Percentiles rank a stretch among this genome's conserved stretches.
Evolutionary conservation across 2,329 filamentous ascomycete genomes (phyloP).

Genomic region (Cryphonectria carpinicola): DNA sequence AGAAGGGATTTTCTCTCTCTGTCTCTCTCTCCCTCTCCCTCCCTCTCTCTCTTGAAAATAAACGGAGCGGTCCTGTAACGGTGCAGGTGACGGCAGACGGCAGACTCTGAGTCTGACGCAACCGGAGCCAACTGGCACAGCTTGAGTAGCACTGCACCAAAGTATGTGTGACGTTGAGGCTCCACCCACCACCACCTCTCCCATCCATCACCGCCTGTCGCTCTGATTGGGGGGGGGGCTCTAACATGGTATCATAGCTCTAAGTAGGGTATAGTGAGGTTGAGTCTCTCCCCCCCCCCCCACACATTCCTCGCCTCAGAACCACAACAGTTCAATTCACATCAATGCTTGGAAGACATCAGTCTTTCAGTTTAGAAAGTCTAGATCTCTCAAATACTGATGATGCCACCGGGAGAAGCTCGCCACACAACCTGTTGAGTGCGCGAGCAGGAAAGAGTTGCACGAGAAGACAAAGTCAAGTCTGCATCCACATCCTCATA

Average conservation of each 20-base stretch:
- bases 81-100: background rate
- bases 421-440: background rate
- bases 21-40: no score
- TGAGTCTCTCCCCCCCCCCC: conserved; percentile 20
- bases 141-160: background rate
- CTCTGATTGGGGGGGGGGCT: background rate
- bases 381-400: background rate
- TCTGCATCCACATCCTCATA: background rate
- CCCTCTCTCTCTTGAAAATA: no score
- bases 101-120: conserved; percentile 10
- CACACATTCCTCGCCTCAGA: background rate
- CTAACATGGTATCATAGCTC: background rate
- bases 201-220: background rate
- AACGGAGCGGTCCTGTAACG: background rate
- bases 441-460: background rate
- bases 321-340: background rate
- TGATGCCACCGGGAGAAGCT: background rate
- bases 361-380: background rate
- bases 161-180: conserved; percentile 10
- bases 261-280: conserved; percentile 14
- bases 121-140: conserved; percentile 10
- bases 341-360: background rate
- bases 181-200: background rate
- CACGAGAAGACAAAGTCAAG: background rate
- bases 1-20: background rate